Base-by-base conservation (phyloP, 176 grass and related monocot species). In the Zoysia japonica region DNA sequence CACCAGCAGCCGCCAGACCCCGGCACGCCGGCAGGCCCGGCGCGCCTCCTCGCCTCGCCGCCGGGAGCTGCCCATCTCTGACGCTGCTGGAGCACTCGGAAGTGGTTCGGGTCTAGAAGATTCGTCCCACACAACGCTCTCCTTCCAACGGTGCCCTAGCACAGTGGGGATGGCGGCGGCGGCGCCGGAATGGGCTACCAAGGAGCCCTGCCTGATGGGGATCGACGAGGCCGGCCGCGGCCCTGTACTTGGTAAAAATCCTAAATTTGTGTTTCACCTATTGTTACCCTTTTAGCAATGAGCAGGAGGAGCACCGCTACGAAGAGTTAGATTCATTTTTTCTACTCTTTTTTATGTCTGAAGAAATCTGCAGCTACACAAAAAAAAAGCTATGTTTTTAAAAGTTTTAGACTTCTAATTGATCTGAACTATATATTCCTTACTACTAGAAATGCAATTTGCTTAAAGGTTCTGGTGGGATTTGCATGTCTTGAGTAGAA, bases 191-290 rank as follows among this genome's bases (percentile, higher is more conserved):
- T 84, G 87, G 76, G 81, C 86, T 17, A 84, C 81, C 19, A 84
- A 75, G 55, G 76, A 84, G 70, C 81, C 76, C 56, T 84, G 86
- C 56, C 64, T 88, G 56, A 88, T 85, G 87, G 71, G 82, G 71
- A 85, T 75, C 71, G 87, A 89, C 65, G 77, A 85, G 82, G 82
- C 87, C 66, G 87, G 87, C 78, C 71, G 82, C 16, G 82, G 87
- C 42, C 77, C 77, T 75, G 82, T 89, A 16, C 87, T 89, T 66
- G 87, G 82, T 85, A 89, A 44, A 7, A 53, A 44, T 63, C 9
- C 56, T 9, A 17, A 0, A 17, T 14, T 15, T 59, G 3, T 14
- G 51, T 46, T 7, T 45, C 2, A 28, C n/a, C 9, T 53, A 4
- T 15, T 49, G 11, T 11, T 49, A 10, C 48, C 11, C 2, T 48